A percentile compares a stretch with the other conserved stretches of the same genome.
Conservation (phyloP, 129 eudicot genomes). For the Ambrosia artemisiifolia region DNA sequence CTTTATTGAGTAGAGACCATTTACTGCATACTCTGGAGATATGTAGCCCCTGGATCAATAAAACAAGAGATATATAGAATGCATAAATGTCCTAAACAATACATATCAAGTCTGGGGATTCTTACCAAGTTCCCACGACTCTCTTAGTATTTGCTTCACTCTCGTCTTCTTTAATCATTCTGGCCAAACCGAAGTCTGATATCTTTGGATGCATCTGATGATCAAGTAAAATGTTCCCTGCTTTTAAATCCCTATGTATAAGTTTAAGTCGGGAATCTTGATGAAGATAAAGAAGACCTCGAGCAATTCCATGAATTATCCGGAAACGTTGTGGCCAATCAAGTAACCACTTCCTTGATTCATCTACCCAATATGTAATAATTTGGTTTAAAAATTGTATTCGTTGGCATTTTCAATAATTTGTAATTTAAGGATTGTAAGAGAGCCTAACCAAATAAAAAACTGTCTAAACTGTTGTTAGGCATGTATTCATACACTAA, state of each 20-base stretch:
- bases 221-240: neutral
- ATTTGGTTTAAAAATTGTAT: neutral
- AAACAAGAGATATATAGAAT: neutral
- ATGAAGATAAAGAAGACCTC: conserved; percentile 3
- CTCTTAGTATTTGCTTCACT: neutral
- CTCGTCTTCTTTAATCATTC: neutral
- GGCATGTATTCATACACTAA: conserved; percentile 65
- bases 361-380: neutral
- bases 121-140: neutral
- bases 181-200: neutral
- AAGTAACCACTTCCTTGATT: neutral
- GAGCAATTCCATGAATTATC: neutral
- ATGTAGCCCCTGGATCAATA: neutral
- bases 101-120: neutral
- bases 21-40: neutral
- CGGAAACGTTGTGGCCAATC: neutral
- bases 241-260: neutral
- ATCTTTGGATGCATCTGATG: neutral
- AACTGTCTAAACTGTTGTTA: conserved; percentile 55
- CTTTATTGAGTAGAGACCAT: neutral
- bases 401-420: neutral
- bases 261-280: neutral
- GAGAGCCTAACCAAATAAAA: conserved; percentile 48
- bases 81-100: neutral
- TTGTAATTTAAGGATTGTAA: neutral